phyloP scores from a whole-genome alignment of 2,329 filamentous ascomycete species.

The Berkeleyomyces basicola region DNA sequence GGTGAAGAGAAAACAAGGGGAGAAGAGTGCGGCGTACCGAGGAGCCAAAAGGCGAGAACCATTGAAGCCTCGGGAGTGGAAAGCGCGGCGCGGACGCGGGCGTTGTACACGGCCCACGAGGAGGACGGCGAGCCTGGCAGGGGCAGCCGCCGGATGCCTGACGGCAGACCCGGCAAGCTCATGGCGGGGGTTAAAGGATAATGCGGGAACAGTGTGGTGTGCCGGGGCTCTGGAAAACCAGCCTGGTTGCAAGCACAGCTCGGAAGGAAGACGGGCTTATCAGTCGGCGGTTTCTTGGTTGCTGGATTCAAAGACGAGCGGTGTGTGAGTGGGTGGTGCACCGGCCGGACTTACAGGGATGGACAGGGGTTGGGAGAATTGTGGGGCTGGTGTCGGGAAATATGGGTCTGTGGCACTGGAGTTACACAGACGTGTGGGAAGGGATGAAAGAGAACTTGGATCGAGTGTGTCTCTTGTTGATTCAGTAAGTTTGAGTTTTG shows the following conservation, averaged over 20 bases:
- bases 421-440: background rate
- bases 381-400: background rate
- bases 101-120: slow-evolving; percentile 58
- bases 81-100: slow-evolving; percentile 46
- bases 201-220: background rate
- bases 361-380: background rate
- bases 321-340: background rate
- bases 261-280: too few relatives aligned
- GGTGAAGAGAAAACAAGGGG: background rate
- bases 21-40: slow-evolving; percentile 41
- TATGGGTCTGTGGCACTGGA: background rate
- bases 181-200: background rate
- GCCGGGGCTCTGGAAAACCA: background rate
- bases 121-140: slow-evolving; percentile 42
- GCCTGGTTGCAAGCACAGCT: too few relatives aligned
- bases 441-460: background rate
- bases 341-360: background rate
- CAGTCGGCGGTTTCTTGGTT: too few relatives aligned
- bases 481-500: too few relatives aligned
- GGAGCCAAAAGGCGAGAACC: slow-evolving; percentile 76
- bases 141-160: slow-evolving; percentile 29
- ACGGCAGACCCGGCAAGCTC: background rate
- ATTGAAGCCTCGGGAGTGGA: slow-evolving; percentile 54
- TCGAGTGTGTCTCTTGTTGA: too few relatives aligned
- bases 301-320: background rate